Base-by-base conservation (phyloP, 2,329 filamentous ascomycete species). In the Stemphylium vesicarium region DNA sequence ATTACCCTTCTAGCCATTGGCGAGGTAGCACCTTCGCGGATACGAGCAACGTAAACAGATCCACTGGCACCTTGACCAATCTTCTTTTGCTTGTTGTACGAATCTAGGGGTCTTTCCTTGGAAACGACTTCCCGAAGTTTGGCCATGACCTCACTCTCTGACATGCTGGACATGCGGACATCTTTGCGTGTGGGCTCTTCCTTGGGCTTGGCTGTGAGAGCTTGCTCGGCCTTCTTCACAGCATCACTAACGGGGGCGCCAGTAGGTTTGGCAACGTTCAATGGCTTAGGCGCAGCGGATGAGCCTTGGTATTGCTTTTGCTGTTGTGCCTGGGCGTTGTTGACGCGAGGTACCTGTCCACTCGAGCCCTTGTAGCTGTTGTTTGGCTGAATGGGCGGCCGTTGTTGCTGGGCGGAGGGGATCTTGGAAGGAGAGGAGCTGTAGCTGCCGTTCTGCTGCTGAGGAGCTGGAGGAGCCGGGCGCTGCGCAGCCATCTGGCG, bases 11-110 rank as follows among this genome's bases (percentile, higher is more conserved):
- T 86, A 18, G 94, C 94, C 63, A 91, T 85, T 13, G 83, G 77
- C n/a, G 92, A 96, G n/a, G 87, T 84, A 2, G 94, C 91, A 52
- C 85, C 88, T 71, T 96, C 91, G 76, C 95, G 95, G 60, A 99
- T 91, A 72, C 96, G 95, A 61, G 95, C 95, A 59, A 99, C 94
- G 71, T 99, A 99, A 42, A 99, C 95, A 18, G 94, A 98, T 53
- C 95, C 95, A 59, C 95, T 99, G 51, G 95, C 95, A 78, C 95
- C 95, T 76, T 99, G 95, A 16, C 95, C 95, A 76, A 99, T 98
- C 84, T 99, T 99, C 85, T 97, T 97, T 79, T 98, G 95, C 81
- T 99, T 99, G 70, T 93, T 94, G 81, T 99, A 99, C 20, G 93
- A 96, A 63, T 96, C 82, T 68, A 96, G 90, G 48, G 95, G 95